Conservation (phyloP, 106 monocot genomes). For the Cymbidium sinense region DNA sequence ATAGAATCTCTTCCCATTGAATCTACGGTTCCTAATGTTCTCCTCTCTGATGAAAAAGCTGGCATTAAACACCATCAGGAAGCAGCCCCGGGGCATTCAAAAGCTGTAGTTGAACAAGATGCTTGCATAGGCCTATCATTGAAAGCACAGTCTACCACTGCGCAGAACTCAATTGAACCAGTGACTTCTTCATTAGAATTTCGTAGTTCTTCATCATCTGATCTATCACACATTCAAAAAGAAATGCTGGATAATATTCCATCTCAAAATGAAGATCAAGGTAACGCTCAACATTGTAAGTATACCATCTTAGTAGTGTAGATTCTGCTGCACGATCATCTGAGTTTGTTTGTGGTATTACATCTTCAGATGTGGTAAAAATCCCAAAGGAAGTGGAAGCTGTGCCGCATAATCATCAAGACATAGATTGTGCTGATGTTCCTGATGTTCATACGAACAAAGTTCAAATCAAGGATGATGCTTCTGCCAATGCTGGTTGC, state of each 20-base stretch:
- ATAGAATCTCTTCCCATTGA: not conserved
- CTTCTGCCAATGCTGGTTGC: not conserved
- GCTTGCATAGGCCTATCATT: not conserved
- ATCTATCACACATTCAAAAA: not conserved
- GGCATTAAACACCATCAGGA: constrained; percentile 2
- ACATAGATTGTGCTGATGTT: not conserved
- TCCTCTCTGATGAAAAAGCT: not conserved
- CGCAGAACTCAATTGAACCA: not conserved
- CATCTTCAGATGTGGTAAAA: not conserved
- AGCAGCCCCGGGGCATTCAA: not conserved
- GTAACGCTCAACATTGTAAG: not conserved
- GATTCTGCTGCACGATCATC: not conserved
- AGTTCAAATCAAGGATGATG: not conserved
- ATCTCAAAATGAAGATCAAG: constrained; percentile 2
- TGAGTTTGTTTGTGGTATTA: not conserved
- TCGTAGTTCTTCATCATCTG: not conserved
- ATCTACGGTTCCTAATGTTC: not conserved
- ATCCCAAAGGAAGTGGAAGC: not conserved
- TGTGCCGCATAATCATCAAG: not conserved
- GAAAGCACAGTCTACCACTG: not conserved
- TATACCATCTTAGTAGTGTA: not conserved
- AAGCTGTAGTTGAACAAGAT: not conserved
- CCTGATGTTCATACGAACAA: not conserved
- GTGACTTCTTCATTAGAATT: not conserved
- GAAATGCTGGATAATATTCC: not conserved